These are phyloP conservation scores for Passiflora organensis DNA, from an alignment of 345 rosid species.

Conservation along the genomic window DNA sequence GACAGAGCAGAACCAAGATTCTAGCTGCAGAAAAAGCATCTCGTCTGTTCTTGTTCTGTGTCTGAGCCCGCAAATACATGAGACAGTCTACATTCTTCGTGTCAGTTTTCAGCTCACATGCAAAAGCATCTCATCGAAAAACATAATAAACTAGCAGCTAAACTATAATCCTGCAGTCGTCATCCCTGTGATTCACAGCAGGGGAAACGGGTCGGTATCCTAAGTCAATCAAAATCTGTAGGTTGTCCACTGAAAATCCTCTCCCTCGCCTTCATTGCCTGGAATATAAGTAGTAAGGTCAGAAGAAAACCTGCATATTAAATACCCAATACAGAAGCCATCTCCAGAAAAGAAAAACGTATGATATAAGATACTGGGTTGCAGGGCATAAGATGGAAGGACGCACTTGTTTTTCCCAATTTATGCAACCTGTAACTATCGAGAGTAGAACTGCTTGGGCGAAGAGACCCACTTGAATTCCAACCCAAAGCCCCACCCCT, in stretches of 20 bases:
- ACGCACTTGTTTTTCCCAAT: slow-evolving; percentile 22
- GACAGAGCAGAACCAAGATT: no score
- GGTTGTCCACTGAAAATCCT: background rate
- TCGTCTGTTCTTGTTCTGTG: no score
- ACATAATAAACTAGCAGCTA: no score
- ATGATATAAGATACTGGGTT: background rate
- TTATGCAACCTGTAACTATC: slow-evolving; percentile 6
- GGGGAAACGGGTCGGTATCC: no score
- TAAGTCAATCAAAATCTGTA: no score
- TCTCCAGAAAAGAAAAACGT: background rate
- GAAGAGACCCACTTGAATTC: slow-evolving; percentile 15
- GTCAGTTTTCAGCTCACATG: no score
- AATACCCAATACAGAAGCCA: background rate
- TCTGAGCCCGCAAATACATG: no score
- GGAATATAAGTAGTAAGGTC: background rate
- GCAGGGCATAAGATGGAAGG: background rate
- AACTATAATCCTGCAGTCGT: no score
- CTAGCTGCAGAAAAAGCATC: no score
- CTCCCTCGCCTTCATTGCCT: background rate
- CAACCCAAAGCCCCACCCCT: slow-evolving; percentile 24
- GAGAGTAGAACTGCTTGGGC: slow-evolving; percentile 8
- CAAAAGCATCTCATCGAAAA: no score
- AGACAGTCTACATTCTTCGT: no score
- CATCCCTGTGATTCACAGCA: no score
- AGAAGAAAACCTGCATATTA: background rate